A percentile compares a stretch with the other conserved stretches of the same genome.
phyloP scores from a whole-genome alignment of 352 stramenopile species.

The Albugo candida region DNA sequence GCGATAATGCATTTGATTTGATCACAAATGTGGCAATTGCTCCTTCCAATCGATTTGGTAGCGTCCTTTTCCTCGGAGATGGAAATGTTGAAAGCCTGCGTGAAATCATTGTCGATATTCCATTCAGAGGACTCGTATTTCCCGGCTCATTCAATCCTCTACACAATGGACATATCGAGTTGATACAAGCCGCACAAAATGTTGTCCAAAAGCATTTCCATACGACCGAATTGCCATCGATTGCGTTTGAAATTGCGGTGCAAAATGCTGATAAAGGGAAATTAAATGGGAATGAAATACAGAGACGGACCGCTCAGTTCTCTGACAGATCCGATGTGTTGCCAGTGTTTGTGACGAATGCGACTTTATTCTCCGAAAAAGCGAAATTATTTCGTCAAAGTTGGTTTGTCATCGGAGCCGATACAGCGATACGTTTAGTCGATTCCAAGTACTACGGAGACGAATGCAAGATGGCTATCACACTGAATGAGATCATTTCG shows the following conservation, averaged over 20 bases:
- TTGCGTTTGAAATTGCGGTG: constrained; percentile 59
- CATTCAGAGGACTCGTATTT: constrained; percentile 39
- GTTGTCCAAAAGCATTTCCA: constrained; percentile 12
- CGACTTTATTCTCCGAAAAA: constrained; percentile 68
- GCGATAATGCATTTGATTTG: not conserved
- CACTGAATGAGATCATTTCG: constrained; percentile 39
- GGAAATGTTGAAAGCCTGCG: not conserved
- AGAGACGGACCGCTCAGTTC: constrained; percentile 35
- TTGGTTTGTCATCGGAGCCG: constrained; percentile 74
- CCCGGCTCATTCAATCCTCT: constrained; percentile 73
- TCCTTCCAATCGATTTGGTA: not conserved
- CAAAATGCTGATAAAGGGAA: constrained; percentile 64
- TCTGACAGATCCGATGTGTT: constrained; percentile 8
- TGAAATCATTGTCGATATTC: constrained; percentile 10
- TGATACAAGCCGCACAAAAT: constrained; percentile 25
- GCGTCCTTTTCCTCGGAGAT: not conserved
- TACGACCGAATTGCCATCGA: constrained; percentile 13
- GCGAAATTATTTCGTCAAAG: constrained; percentile 49
- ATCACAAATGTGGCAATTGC: not conserved
- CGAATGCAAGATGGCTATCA: constrained; percentile 49
- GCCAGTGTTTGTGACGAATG: constrained; percentile 62
- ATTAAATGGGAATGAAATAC: constrained; percentile 20
- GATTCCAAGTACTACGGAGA: constrained; percentile 84
- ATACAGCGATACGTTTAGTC: constrained; percentile 74
- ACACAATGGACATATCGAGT: constrained; percentile 45